Evolutionary conservation across 306 rosid species (phyloP).

Genomic region (Quillaja saponaria): DNA sequence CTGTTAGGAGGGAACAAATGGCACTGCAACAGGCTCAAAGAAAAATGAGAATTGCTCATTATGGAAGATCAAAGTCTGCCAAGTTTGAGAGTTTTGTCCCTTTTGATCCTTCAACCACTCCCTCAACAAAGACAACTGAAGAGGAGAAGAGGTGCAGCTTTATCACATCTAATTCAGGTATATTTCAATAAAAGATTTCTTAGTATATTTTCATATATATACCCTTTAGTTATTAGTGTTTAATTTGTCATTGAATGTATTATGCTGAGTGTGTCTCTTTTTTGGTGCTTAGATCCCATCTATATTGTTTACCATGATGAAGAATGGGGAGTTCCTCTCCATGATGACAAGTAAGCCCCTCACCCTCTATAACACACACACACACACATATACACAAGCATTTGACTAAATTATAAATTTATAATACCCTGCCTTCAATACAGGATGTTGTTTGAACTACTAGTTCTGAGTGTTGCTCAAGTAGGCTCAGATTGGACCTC

Average conservation of each 20-base stretch:
- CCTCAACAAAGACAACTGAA: slow-evolving; percentile 38
- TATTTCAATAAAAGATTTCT: background rate
- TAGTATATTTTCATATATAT: background rate
- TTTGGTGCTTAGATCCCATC: slow-evolving; percentile 66
- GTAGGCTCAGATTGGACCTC: slow-evolving; percentile 99
- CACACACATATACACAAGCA: background rate
- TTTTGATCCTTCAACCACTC: slow-evolving; percentile 40
- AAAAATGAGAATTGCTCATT: slow-evolving; percentile 88
- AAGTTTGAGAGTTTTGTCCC: slow-evolving; percentile 67
- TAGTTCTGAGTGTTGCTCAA: slow-evolving; percentile 86
- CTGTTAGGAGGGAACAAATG: slow-evolving; percentile 86
- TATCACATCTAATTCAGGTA: slow-evolving; percentile 91
- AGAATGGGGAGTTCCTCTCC: slow-evolving; percentile 99
- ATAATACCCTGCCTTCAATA: slow-evolving; percentile 19
- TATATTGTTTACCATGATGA: slow-evolving; percentile 97
- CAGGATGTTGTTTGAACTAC: slow-evolving; percentile 88
- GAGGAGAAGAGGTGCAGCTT: slow-evolving; percentile 91
- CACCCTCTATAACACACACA: slow-evolving; percentile 13
- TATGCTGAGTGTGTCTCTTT: slow-evolving; percentile 18
- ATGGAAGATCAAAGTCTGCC: slow-evolving; percentile 95
- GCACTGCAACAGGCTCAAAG: slow-evolving; percentile 90
- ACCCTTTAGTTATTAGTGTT: background rate
- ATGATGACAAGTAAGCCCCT: slow-evolving; percentile 86
- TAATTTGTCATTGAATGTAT: slow-evolving; percentile 5
- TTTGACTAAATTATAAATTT: slow-evolving; percentile 28